Conservation (phyloP, 176 grass and related monocot genomes). For the Carex myosuroides region DNA sequence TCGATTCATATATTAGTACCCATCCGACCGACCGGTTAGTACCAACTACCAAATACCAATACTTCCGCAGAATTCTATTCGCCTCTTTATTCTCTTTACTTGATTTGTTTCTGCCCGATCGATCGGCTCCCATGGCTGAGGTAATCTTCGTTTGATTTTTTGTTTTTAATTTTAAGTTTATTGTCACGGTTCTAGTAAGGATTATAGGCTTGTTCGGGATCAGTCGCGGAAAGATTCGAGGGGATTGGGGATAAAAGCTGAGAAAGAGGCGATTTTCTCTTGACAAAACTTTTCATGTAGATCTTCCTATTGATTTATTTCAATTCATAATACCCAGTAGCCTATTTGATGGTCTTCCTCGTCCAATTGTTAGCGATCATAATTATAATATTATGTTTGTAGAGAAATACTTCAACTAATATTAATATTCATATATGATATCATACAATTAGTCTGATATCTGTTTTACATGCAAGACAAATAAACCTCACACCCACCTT, state of each 20-base stretch:
- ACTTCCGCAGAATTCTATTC: not conserved
- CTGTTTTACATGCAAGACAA: not conserved
- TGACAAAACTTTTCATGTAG: too few relatives aligned
- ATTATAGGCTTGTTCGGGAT: too few relatives aligned
- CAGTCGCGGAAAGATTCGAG: too few relatives aligned
- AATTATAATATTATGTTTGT: not conserved
- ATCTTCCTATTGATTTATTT: too few relatives aligned
- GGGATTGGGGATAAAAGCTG: too few relatives aligned
- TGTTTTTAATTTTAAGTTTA: not conserved
- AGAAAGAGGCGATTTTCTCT: too few relatives aligned
- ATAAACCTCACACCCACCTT: not conserved
- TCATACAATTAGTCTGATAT: not conserved
- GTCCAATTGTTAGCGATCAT: not conserved
- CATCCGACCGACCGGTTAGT: not conserved
- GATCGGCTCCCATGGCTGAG: conserved; percentile 13
- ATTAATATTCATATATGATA: not conserved
- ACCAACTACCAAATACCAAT: not conserved
- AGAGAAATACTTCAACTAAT: not conserved
- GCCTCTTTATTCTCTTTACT: not conserved
- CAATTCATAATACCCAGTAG: not conserved
- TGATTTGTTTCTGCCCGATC: not conserved
- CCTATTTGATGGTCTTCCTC: not conserved
- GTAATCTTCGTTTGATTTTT: not conserved
- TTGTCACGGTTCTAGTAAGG: not conserved
- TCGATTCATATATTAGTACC: not conserved